A percentile compares a stretch with the other conserved stretches of the same genome.
Conservation (phyloP, 768 basidiomycete genomes). For the Podaxis sp. region DNA sequence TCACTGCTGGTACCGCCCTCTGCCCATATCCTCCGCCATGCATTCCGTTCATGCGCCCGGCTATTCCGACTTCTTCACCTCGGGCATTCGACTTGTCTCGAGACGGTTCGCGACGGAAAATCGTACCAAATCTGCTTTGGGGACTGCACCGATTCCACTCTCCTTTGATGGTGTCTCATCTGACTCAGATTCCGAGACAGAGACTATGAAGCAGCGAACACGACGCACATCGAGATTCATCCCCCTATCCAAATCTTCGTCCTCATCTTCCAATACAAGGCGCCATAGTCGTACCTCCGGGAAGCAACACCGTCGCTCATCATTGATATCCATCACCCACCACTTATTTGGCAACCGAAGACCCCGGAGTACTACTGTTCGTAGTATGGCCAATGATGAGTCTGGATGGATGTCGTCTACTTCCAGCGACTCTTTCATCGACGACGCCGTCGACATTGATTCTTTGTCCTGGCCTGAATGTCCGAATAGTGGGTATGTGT, state of each 20-base stretch:
- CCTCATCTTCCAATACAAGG: constrained; percentile 23
- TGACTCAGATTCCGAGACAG: not conserved
- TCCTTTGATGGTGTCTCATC: not conserved
- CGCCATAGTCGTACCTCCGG: constrained; percentile 1
- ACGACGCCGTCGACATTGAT: not conserved
- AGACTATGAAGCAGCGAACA: not conserved
- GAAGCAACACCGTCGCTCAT: not conserved
- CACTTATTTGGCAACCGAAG: constrained; percentile 3
- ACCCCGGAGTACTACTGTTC: not conserved
- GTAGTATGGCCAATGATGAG: constrained; percentile 1
- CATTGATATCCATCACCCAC: constrained; percentile 2
- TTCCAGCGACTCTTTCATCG: not conserved
- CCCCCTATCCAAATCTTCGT: constrained; percentile 27
- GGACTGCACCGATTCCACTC: not conserved
- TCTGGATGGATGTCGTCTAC: constrained; percentile 7
- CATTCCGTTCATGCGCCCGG: constrained; percentile 20
- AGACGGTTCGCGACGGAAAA: constrained; percentile 16
- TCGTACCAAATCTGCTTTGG: not conserved
- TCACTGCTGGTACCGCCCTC: not conserved
- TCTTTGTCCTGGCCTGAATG: constrained; percentile 1
- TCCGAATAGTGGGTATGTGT: constrained; percentile 10
- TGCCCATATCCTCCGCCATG: not conserved
- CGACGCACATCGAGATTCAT: constrained; percentile 9
- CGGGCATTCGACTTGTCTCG: constrained; percentile 41
- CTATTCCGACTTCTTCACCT: constrained; percentile 49